Percentiles rank a stretch among this genome's conserved stretches.
Evolutionary conservation across 345 rosid species (phyloP).

Genomic region (Camelina neglecta): DNA sequence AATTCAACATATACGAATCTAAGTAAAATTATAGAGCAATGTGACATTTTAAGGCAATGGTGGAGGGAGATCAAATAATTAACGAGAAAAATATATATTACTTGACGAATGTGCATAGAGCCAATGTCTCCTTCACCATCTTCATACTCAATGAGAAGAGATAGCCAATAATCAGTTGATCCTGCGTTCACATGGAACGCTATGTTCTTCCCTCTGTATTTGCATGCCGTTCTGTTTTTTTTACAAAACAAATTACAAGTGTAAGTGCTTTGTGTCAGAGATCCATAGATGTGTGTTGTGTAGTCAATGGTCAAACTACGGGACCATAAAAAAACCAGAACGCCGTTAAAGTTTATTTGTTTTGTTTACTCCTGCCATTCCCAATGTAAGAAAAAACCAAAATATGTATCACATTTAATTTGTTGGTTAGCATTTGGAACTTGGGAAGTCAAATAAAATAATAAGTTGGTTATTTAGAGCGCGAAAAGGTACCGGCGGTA

Average conservation of each 20-base stretch:
- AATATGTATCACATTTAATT: neutral
- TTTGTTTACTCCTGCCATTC: conserved; percentile 28
- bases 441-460: neutral
- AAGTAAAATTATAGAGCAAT: neutral
- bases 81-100: conserved; percentile 34
- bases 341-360: conserved; percentile 33
- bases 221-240: conserved; percentile 74
- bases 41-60: neutral
- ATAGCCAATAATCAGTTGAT: conserved; percentile 80
- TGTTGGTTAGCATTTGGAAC: conserved; percentile 26
- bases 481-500: conserved; percentile 56
- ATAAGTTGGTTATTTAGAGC: conserved; percentile 19
- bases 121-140: conserved; percentile 98
- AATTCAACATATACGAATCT: neutral
- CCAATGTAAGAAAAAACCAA: conserved; percentile 14
- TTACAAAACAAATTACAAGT: neutral
- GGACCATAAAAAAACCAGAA: conserved; percentile 30
- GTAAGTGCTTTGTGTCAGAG: conserved; percentile 15
- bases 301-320: conserved; percentile 39
- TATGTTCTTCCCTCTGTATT: conserved; percentile 76
- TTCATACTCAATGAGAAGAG: conserved; percentile 92
- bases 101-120: conserved; percentile 87
- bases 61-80: neutral
- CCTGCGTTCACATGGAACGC: conserved; percentile 95
- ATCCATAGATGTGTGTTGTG: conserved; percentile 6